These are phyloP conservation scores for Aspergillus spinulosporus DNA, from an alignment of 2,329 filamentous ascomycete species.

Conservation along the genomic window DNA sequence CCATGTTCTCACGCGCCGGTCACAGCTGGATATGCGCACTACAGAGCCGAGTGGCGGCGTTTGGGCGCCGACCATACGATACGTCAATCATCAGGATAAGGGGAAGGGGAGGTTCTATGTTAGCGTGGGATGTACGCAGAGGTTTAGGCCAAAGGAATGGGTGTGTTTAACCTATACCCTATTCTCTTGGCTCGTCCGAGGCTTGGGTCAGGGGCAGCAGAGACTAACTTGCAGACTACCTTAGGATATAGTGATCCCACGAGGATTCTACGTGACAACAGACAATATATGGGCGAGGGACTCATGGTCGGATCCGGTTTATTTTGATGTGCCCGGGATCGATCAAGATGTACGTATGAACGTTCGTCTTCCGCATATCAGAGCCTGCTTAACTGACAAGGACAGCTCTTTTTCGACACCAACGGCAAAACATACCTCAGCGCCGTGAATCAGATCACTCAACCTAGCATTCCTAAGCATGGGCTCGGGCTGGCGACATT, in stretches of 20 bases:
- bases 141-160: slow-evolving; percentile 34
- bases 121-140: background rate
- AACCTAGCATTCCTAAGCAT: background rate
- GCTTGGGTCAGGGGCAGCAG: background rate
- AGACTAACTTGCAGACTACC: too few species aligned
- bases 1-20: slow-evolving; percentile 25
- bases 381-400: too few species aligned
- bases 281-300: background rate
- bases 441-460: background rate
- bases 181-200: background rate
- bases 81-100: slow-evolving; percentile 26
- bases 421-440: background rate
- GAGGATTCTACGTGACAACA: background rate
- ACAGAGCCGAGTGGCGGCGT: slow-evolving; percentile 32
- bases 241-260: background rate
- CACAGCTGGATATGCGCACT: slow-evolving; percentile 36
- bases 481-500: background rate
- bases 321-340: background rate
- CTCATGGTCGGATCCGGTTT: background rate
- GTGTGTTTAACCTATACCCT: background rate
- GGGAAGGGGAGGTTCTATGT: background rate
- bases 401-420: background rate
- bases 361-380: background rate
- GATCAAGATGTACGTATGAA: background rate
- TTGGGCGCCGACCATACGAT: slow-evolving; percentile 44